Conservation (phyloP, 1,284 basidiomycete genomes). For the Cystobasidium sp. region DNA sequence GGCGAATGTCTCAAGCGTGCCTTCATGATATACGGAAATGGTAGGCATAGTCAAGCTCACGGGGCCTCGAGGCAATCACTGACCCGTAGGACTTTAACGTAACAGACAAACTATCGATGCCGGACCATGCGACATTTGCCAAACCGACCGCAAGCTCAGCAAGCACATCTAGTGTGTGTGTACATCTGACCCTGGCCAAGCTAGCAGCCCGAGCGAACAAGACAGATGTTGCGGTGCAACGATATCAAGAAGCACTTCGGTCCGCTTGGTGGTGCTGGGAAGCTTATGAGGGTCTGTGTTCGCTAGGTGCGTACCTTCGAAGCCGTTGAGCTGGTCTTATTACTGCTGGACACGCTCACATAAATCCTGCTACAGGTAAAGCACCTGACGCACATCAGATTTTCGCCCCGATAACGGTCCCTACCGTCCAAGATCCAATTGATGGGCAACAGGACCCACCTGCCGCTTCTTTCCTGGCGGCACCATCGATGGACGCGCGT, state of each 20-base stretch:
- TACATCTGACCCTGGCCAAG: slow-evolving; percentile 50
- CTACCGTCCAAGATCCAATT: slow-evolving; percentile 25
- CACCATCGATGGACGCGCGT: slow-evolving; percentile 6
- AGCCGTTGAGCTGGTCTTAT: too few relatives aligned
- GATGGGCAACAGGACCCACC: slow-evolving; percentile 24
- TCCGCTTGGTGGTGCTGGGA: slow-evolving; percentile 88
- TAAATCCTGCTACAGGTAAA: not conserved
- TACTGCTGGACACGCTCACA: too few relatives aligned
- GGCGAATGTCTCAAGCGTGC: slow-evolving; percentile 48
- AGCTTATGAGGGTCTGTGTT: slow-evolving; percentile 85
- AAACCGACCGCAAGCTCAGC: not conserved
- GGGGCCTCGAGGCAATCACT: not conserved
- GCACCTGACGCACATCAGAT: not conserved
- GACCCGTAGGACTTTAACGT: not conserved
- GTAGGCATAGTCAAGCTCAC: slow-evolving; percentile 8
- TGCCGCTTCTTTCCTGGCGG: slow-evolving; percentile 24
- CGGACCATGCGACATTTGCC: not conserved
- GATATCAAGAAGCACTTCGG: slow-evolving; percentile 73
- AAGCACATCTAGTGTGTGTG: not conserved
- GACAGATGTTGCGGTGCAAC: slow-evolving; percentile 69
- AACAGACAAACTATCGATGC: slow-evolving; percentile 9
- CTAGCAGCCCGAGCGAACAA: slow-evolving; percentile 76
- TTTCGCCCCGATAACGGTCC: slow-evolving; percentile 27
- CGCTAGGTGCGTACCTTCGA: slow-evolving; percentile 72
- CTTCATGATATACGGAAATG: slow-evolving; percentile 32